Conservation (phyloP, 805 yeast genomes). For the Kockiozyma suomiensis region DNA sequence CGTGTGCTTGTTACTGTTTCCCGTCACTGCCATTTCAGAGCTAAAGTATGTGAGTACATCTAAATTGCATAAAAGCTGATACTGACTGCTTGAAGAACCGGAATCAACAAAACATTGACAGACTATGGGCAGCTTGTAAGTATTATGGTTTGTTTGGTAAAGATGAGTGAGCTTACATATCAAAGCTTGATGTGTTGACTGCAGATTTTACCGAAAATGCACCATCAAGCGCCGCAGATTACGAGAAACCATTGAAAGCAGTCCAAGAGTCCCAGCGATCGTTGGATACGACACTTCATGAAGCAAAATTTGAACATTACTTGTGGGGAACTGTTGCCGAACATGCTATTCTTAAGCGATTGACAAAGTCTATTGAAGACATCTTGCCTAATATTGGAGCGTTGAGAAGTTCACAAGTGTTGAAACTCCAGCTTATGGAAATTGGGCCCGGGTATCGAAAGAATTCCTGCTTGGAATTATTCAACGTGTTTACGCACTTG, state of each 20-base stretch:
- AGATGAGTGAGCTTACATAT: neutral
- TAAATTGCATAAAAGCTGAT: neutral
- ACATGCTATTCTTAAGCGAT: constrained; percentile 47
- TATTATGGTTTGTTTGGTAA: neutral
- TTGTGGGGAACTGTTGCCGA: constrained; percentile 59
- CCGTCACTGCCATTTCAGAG: constrained; percentile 55
- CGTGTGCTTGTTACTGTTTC: constrained; percentile 67
- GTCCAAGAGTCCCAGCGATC: constrained; percentile 5
- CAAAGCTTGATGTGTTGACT: neutral
- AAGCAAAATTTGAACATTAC: constrained; percentile 62
- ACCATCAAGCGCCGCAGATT: neutral
- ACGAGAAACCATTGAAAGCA: neutral
- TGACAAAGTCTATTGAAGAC: constrained; percentile 55
- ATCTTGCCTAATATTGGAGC: constrained; percentile 65
- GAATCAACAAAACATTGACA: neutral
- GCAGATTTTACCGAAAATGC: neutral
- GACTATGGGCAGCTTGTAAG: constrained; percentile 5
- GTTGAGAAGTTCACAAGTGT: constrained; percentile 64
- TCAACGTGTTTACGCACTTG: constrained; percentile 65
- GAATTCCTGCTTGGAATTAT: constrained; percentile 48
- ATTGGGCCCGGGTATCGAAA: constrained; percentile 14
- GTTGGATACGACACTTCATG: constrained; percentile 53
- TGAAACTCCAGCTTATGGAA: constrained; percentile 36
- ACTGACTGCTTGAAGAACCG: constrained; percentile 4
- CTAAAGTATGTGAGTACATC: constrained; percentile 45